phyloP scores from a whole-genome alignment of 169 alveolate genomes.

The Eimeria brunetti region DNA sequence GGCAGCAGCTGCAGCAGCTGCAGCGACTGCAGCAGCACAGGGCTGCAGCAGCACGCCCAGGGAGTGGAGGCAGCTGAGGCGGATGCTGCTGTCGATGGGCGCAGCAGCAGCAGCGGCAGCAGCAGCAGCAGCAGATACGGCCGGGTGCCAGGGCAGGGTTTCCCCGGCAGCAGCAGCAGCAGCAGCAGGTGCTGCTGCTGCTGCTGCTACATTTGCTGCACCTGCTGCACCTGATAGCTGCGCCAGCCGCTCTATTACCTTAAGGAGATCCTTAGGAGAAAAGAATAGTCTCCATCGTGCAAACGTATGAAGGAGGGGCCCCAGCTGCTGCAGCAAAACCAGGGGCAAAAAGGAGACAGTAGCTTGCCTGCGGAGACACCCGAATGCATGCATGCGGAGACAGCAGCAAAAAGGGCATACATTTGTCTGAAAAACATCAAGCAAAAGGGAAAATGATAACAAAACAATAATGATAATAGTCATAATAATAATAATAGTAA shows the following conservation, averaged over 20 bases:
- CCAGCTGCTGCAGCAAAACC: slow-evolving; percentile 1
- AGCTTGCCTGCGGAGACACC: slow-evolving; percentile 16
- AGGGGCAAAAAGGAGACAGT: neutral
- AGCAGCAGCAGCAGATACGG: neutral
- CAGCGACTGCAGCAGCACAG: slow-evolving; percentile 19
- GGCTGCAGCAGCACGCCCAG: slow-evolving; percentile 50
- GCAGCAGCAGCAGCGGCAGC: slow-evolving; percentile 11
- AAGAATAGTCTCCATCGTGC: slow-evolving; percentile 36
- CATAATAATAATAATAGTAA: too few relatives aligned
- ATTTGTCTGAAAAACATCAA: too few relatives aligned
- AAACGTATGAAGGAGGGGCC: slow-evolving; percentile 25
- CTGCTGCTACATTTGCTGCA: neutral
- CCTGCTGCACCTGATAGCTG: slow-evolving; percentile 12
- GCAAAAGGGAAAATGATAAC: too few relatives aligned
- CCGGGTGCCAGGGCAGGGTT: slow-evolving; percentile 26
- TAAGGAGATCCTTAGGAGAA: neutral
- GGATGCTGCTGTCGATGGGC: slow-evolving; percentile 24
- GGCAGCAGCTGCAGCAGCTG: neutral
- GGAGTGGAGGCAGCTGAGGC: slow-evolving; percentile 58
- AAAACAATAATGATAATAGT: too few relatives aligned
- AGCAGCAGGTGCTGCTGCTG: neutral
- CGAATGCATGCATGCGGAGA: neutral
- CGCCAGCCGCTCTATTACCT: neutral
- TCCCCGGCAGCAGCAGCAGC: slow-evolving; percentile 1
- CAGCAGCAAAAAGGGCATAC: neutral